A percentile compares a stretch with the other conserved stretches of the same genome.
phyloP scores from a whole-genome alignment of 768 basidiomycete genomes.

The Auricularia cornea region DNA sequence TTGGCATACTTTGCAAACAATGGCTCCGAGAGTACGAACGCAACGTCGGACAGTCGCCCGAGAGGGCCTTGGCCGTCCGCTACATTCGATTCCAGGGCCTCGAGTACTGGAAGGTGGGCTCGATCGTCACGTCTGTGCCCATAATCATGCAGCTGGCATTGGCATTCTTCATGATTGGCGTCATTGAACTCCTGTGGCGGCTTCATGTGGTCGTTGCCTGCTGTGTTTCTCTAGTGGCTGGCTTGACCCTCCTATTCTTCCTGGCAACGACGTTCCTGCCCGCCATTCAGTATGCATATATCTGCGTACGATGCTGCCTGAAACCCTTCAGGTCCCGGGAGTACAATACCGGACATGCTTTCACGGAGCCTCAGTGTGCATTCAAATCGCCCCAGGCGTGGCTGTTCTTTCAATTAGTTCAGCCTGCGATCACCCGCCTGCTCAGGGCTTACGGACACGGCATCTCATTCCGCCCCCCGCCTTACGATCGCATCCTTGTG shows the following conservation, averaged over 20 bases:
- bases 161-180: slow-evolving; percentile 13
- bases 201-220: background rate
- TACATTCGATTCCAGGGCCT: slow-evolving; percentile 13
- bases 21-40: slow-evolving; percentile 16
- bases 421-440: no score
- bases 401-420: background rate
- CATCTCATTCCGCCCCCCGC: no score
- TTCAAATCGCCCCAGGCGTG: background rate
- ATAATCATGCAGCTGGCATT: slow-evolving; percentile 14
- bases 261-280: background rate
- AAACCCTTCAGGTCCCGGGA: no score
- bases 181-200: slow-evolving; percentile 11
- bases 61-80: slow-evolving; percentile 11
- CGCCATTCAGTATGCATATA: background rate
- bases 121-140: slow-evolving; percentile 16
- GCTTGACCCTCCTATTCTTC: background rate
- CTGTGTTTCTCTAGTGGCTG: background rate
- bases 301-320: no score
- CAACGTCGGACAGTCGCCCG: slow-evolving; percentile 5
- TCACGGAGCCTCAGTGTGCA: background rate
- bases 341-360: no score
- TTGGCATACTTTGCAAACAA: slow-evolving; percentile 22
- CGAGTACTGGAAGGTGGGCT: slow-evolving; percentile 15
- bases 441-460: no score
- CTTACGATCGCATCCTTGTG: no score